A percentile compares a stretch with the other conserved stretches of the same genome.
phyloP scores from a whole-genome alignment of 1,284 basidiomycete species.

The Heterobasidion parviporum region DNA sequence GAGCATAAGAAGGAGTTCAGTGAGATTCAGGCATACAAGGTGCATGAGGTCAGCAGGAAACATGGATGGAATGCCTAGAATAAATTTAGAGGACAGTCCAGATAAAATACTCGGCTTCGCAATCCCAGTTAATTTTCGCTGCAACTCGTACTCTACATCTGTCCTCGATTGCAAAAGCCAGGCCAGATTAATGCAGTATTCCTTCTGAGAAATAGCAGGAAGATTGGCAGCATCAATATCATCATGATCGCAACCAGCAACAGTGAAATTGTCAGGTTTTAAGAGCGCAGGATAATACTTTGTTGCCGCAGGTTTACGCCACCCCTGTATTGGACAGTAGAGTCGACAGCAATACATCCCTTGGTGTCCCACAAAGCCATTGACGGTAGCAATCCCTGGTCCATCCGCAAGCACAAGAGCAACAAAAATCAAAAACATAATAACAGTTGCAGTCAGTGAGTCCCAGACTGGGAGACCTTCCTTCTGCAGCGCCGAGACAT shows the following conservation, averaged over 20 bases:
- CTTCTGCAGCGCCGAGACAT: neutral
- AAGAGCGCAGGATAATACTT: constrained; percentile 24
- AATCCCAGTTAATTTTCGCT: no score
- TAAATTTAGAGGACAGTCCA: no score
- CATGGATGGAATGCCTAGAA: constrained; percentile 16
- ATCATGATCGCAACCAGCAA: constrained; percentile 12
- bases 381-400: constrained; percentile 12
- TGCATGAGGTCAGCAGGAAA: constrained; percentile 31
- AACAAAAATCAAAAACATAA: neutral
- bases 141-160: no score
- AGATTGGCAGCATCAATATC: constrained; percentile 8
- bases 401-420: neutral
- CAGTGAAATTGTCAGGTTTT: constrained; percentile 14
- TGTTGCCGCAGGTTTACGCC: constrained; percentile 17
- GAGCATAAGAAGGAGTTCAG: constrained; percentile 22
- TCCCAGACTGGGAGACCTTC: neutral
- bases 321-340: constrained; percentile 21
- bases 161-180: no score
- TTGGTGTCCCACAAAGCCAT: constrained; percentile 24
- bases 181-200: no score
- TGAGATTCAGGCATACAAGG: constrained; percentile 18
- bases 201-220: no score
- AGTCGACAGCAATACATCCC: constrained; percentile 22
- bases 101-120: no score
- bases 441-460: neutral